Evolutionary conservation across 2,329 filamentous ascomycete species (phyloP), one percentile per base, ranked within the genome.

Genomic region (Phialophora verrucosa): DNA sequence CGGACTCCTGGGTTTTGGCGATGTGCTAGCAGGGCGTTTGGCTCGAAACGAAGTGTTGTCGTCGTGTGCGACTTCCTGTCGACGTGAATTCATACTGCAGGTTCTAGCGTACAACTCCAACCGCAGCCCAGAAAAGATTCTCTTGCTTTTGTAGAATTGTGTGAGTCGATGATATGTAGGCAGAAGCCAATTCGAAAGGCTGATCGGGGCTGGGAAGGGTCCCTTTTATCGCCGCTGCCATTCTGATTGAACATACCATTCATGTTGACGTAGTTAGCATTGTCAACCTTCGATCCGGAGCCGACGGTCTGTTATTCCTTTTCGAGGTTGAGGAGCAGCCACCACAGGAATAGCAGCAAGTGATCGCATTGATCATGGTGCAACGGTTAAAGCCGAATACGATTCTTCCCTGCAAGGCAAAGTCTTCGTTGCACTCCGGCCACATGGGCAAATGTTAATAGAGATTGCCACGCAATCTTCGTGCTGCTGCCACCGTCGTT

Each of bases 381-480:
- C 38, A 20, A 29, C 27, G 20, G 12, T 8, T 20, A 3, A 2
- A 27, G 49, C 49, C n/a, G 20, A 8, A 53, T 27, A 29, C 11
- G 23, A 53, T 4, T 25, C 23, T 27, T 27, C 11, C 11, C 14
- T 12, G 23, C 49, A 27, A 14, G 10, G 49, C 27, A 25, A 20
- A 27, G 49, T 23, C 25, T 51, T 27, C 49, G 4, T 27, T 11
- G 17, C 8, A 23, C 23, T 23, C 17, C 20, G 20, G 47, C 47
- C 12, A 17, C 3, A 42, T 42, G 14, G 35, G 14, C 10, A 51
- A 51, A 27, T 51, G 17, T 20, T 51, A 23, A n/a, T 7, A 32
- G 55, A 27, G 20, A n/a, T 10, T 58, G 57, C 57, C 57, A n/a
- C 57, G 58, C 58, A 53, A 53, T 60, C 27, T 51, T 23, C 32